These are phyloP conservation scores for Cerrena zonata DNA, from an alignment of 1,284 basidiomycete genomes.

Conservation along the genomic window DNA sequence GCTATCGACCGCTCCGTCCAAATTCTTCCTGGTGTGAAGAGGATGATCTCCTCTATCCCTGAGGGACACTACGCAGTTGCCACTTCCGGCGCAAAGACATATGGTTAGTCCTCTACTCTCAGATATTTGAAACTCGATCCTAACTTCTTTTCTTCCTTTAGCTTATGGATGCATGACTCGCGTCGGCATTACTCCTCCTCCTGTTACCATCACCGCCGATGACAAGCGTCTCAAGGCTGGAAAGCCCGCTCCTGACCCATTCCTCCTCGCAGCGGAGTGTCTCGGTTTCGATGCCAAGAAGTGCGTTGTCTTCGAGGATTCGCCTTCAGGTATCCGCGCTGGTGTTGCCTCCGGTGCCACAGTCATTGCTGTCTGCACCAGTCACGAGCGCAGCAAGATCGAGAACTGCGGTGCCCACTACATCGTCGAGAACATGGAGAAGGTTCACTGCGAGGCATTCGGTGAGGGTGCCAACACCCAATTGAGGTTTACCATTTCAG, in stretches of 20 bases:
- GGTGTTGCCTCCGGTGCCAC: constrained; percentile 69
- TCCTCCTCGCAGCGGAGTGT: constrained; percentile 69
- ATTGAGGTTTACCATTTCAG: constrained; percentile 35
- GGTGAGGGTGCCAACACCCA: constrained; percentile 29
- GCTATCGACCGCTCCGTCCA: constrained; percentile 62
- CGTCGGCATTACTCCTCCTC: constrained; percentile 67
- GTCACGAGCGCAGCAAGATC: constrained; percentile 50
- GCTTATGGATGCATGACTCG: constrained; percentile 68
- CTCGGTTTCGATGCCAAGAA: constrained; percentile 56
- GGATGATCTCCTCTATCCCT: constrained; percentile 65
- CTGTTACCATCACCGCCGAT: constrained; percentile 74
- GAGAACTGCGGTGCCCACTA: constrained; percentile 65
- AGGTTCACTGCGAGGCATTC: constrained; percentile 39
- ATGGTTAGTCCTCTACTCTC: constrained; percentile 37
- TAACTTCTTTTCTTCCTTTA: constrained; percentile 20
- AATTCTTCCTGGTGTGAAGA: constrained; percentile 70
- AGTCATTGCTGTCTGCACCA: constrained; percentile 73
- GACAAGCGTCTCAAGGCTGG: constrained; percentile 64
- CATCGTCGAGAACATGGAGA: constrained; percentile 57
- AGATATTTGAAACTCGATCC: not conserved
- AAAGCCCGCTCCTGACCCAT: constrained; percentile 69
- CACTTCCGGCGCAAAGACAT: constrained; percentile 72
- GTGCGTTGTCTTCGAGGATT: constrained; percentile 74
- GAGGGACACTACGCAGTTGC: constrained; percentile 67
- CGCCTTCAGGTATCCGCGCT: constrained; percentile 67